These are phyloP conservation scores for Scolecobasidium constrictum DNA, from an alignment of 2,329 filamentous ascomycete genomes.

Conservation along the genomic window DNA sequence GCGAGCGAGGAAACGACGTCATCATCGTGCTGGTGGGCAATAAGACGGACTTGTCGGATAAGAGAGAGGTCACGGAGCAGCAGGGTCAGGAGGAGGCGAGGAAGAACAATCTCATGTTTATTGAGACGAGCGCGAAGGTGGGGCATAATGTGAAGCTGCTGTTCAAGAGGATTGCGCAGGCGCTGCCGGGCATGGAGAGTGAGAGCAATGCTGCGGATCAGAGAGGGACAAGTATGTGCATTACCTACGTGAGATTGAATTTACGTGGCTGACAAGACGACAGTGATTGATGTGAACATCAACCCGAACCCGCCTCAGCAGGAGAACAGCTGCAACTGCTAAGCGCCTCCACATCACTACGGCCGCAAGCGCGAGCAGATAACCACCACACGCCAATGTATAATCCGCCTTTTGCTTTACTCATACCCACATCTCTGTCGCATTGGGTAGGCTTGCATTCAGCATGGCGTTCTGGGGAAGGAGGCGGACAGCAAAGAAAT, in stretches of 20 bases:
- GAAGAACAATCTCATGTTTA: slow-evolving; percentile 97
- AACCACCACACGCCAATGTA: too few species aligned
- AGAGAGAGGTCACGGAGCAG: slow-evolving; percentile 90
- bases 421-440: slow-evolving; percentile 1
- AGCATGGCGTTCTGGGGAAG: background rate
- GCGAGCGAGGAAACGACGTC: slow-evolving; percentile 94
- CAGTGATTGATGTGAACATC: slow-evolving; percentile 92
- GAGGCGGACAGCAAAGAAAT: too few species aligned
- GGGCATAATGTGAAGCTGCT: slow-evolving; percentile 97
- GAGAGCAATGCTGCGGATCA: slow-evolving; percentile 46
- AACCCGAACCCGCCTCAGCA: slow-evolving; percentile 54
- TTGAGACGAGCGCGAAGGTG: slow-evolving; percentile 95
- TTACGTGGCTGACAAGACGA: slow-evolving; percentile 18
- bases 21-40: slow-evolving; percentile 98
- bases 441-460: background rate
- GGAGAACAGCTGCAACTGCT: slow-evolving; percentile 67
- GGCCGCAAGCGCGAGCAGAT: too few species aligned
- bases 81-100: slow-evolving; percentile 97
- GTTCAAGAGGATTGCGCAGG: slow-evolving; percentile 97
- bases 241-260: background rate
- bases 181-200: slow-evolving; percentile 93
- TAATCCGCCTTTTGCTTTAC: too few species aligned
- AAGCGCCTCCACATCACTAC: slow-evolving; percentile 13
- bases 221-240: slow-evolving; percentile 9
- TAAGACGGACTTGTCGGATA: slow-evolving; percentile 98